A percentile compares a stretch with the other conserved stretches of the same genome.
Evolutionary conservation across 495 filamentous ascomycete species (phyloP).

Genomic region (Annulohypoxylon bovei): DNA sequence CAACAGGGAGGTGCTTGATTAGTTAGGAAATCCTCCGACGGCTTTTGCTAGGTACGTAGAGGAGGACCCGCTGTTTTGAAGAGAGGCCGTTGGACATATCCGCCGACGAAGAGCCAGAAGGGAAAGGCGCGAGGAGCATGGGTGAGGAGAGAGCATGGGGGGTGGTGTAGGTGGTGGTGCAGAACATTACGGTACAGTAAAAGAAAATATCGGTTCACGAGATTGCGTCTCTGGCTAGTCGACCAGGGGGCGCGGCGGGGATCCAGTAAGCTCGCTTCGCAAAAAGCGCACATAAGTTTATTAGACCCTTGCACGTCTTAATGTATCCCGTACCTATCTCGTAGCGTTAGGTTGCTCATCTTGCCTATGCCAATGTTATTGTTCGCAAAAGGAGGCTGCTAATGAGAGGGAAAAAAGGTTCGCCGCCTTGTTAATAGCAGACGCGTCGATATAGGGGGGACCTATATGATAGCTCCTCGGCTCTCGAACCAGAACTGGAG

Average conservation of each 20-base stretch:
- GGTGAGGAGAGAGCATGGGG: conserved; percentile 7
- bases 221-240: conserved; percentile 45
- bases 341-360: conserved; percentile 14
- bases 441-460: conserved; percentile 37
- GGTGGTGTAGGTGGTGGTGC: conserved; percentile 19
- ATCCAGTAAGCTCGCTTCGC: conserved; percentile 60
- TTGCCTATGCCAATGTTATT: background rate
- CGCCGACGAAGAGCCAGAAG: conserved; percentile 53
- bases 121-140: conserved; percentile 49
- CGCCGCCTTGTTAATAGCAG: conserved; percentile 42
- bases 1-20: conserved; percentile 53
- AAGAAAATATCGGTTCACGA: conserved; percentile 51
- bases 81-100: conserved; percentile 59
- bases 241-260: conserved; percentile 45
- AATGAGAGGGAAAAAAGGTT: conserved; percentile 14
- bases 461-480: conserved; percentile 38
- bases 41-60: conserved; percentile 43
- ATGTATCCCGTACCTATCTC: conserved; percentile 38
- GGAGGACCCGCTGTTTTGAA: conserved; percentile 57
- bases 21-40: conserved; percentile 60
- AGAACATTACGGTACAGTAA: conserved; percentile 43
- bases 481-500: conserved; percentile 42
- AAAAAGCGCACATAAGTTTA: conserved; percentile 50
- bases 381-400: conserved; percentile 11
- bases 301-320: conserved; percentile 33